phyloP scores from a whole-genome alignment of 768 basidiomycete species.

The Coprinellus micaceus region DNA sequence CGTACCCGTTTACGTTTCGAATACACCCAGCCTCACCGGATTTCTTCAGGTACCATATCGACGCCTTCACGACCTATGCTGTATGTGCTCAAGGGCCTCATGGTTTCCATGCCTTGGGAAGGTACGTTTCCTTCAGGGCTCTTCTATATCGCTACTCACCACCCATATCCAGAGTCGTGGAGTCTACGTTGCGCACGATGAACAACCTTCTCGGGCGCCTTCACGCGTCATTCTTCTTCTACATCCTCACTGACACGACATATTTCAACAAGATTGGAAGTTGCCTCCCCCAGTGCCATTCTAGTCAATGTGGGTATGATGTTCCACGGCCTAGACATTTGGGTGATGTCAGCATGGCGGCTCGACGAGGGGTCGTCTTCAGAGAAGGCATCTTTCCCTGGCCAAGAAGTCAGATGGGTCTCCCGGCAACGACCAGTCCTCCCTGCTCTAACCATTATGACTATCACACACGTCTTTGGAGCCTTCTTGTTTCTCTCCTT shows the following conservation, averaged over 20 bases:
- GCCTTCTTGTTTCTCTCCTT: conserved; percentile 45
- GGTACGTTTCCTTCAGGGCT: too few relatives aligned
- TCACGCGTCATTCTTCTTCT: conserved; percentile 98
- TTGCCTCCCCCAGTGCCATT: conserved; percentile 85
- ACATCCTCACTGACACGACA: conserved; percentile 60
- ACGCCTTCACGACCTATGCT: conserved; percentile 88
- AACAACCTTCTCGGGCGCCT: conserved; percentile 95
- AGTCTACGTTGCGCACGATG: conserved; percentile 83
- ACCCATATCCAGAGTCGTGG: conserved; percentile 58
- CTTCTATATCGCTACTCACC: conserved; percentile 5
- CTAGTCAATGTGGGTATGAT: conserved; percentile 83
- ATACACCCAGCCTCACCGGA: not conserved
- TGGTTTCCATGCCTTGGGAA: conserved; percentile 90
- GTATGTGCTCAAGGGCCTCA: conserved; percentile 88
- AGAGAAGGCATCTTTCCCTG: conserved; percentile 13
- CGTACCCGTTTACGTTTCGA: conserved; percentile 15
- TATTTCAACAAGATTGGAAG: conserved; percentile 86
- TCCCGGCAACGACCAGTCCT: conserved; percentile 53
- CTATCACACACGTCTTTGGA: conserved; percentile 57
- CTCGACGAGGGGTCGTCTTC: conserved; percentile 14
- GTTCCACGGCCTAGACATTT: conserved; percentile 71
- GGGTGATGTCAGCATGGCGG: conserved; percentile 66
- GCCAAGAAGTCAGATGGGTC: conserved; percentile 32
- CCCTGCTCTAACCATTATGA: conserved; percentile 48
- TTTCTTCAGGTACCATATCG: conserved; percentile 76